phyloP scores from a whole-genome alignment of 768 basidiomycete genomes.

The Clitopilus passeckerianus region DNA sequence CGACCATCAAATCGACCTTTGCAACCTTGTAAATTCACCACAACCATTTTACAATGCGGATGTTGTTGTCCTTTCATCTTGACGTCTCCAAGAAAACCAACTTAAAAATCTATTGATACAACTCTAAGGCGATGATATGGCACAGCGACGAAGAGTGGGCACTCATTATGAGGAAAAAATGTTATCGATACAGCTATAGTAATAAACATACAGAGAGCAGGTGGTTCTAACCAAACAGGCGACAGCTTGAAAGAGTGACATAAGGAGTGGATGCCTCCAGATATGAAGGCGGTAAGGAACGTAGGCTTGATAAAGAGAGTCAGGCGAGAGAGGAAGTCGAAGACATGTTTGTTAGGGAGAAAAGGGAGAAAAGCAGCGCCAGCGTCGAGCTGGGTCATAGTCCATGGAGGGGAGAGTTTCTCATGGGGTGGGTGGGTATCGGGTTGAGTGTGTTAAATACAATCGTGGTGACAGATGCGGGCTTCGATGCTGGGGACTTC shows the following conservation, averaged over 20 bases:
- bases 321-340: not conserved
- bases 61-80: no score
- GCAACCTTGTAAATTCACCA: not conserved
- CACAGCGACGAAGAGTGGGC: not conserved
- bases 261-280: not conserved
- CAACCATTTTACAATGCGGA: not conserved
- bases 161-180: no score
- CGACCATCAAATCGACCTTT: not conserved
- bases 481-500: not conserved
- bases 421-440: not conserved
- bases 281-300: not conserved
- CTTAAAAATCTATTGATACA: not conserved
- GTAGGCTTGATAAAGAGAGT: not conserved
- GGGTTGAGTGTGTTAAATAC: not conserved
- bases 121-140: not conserved
- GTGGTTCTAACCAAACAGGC: not conserved
- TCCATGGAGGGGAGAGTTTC: not conserved
- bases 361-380: not conserved
- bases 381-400: not conserved
- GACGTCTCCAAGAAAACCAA: not conserved
- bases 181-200: not conserved
- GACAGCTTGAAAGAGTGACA: not conserved
- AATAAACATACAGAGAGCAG: not conserved
- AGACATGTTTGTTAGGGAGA: not conserved
- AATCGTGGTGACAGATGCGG: not conserved